Base-by-base conservation (phyloP, 1,139 yeast genomes). In the Hansenula anomala region DNA sequence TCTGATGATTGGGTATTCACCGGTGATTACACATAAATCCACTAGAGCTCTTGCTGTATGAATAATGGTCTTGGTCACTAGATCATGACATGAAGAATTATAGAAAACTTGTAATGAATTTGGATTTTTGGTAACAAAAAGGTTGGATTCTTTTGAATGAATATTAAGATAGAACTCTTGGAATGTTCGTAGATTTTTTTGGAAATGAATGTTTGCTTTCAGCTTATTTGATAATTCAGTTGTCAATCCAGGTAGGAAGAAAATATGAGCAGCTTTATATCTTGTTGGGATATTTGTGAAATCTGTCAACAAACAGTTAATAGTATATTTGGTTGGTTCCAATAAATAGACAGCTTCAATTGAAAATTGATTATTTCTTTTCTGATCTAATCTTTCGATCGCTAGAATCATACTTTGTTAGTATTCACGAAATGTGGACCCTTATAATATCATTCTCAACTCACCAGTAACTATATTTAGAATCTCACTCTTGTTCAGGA, bases 1-100 rank as follows among this genome's bases (percentile, higher is more conserved):
- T 46, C 98, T 70, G 26, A 92, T 77, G 34, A 84, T 74, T 2
- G 98, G 98, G 53, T 84, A 86, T 56, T 90, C 97, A 13, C 95
- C 95, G 2, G 94, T 78, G 10, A 85, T 58, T 4, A 85, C 76
- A 69, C 95, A 84, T 26, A 86, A 54, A 47, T 82, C 78, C 27
- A 88, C 78, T 52, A 92, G 65, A 6, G 70, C 49, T 28, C 61
- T 53, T 2, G 94, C 89, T 0, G 86, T 78, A 40, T 64, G 63
- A 24, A 69, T 64, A 19, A 88, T 68, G 42, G 82, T 83, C 20
- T 69, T 67, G 26, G 73, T 66, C 26, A 86, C 80, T 40, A 81
- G 63, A 40, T 80, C 81, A 26, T 67, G 60, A 55, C 95, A 88
- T 40, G 75, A 69, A 30, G 67, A 69, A 55, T 86, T 88, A 60